Base-by-base conservation (phyloP, 2,329 filamentous ascomycete genomes). In the Microascus cirrosus region DNA sequence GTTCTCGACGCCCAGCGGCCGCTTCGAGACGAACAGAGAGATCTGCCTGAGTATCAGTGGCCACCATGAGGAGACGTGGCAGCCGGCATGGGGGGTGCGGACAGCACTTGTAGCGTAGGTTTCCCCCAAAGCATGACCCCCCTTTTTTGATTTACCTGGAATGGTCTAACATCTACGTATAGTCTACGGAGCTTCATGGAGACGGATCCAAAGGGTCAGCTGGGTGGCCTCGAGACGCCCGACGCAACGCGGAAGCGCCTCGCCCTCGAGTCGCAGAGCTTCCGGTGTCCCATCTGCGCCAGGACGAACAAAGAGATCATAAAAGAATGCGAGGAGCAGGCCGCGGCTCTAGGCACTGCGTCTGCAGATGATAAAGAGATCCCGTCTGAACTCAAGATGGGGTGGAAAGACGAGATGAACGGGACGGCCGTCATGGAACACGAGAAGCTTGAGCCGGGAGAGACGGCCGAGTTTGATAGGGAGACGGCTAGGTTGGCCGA, bases 1-100 rank as follows among this genome's bases (percentile, higher is more conserved):
- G 65, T 97, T 99, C 77, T 79, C 90, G 7, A 97, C 94, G 0
- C 91, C 94, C 0, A 89, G 85, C 28, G 94, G 93, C 57, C 84
- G 94, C 61, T 99, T 99, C 73, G 94, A 97, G 72, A 86, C 91
- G 58, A 99, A 99, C 70, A 85, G 94, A 63, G 93, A 97, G 76
- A 97, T 99, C 65, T 99, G 94, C 69, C 83, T 99, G 18, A 90
- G 84, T 66, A 99, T 97, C 66, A 89, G 84, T 56, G 93, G 92
- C 2, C 93, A 96, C 72, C 94, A 99, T 73, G 94, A 97, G 71
- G 94, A 97, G 75, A 95, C 90, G 18, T 99, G 94, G 94, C 93
- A 96, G 78, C 94, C 94, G 0, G 94, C 94, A 0, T 99, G 94
- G 94, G 94, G 94, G 0, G 87, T 99, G 11, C 81, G 94, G 60